These are phyloP conservation scores for Plasmodium falciparum DNA, from an alignment of 169 alveolate species.

Conservation along the genomic window DNA sequence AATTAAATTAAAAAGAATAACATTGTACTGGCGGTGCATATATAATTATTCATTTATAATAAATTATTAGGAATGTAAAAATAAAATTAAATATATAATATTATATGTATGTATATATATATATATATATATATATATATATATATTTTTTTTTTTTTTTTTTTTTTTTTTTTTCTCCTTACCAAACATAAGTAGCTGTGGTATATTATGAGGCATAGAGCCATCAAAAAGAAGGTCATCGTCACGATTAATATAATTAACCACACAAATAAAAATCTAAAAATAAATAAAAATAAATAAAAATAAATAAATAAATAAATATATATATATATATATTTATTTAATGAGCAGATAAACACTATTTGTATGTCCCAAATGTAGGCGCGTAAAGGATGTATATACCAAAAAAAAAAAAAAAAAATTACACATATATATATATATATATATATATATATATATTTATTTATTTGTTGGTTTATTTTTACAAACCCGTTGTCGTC, in stretches of 20 bases:
- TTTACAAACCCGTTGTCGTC: slow-evolving; percentile 19
- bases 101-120: too few species aligned
- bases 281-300: not conserved
- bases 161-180: not conserved
- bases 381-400: not conserved
- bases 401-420: not conserved
- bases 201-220: not conserved
- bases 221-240: not conserved
- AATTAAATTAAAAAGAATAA: too few species aligned
- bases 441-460: not conserved
- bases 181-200: slow-evolving; percentile 12
- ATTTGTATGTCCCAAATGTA: too few species aligned
- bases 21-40: too few species aligned
- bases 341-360: too few species aligned
- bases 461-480: not conserved
- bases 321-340: not conserved
- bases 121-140: not conserved
- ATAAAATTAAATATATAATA: too few species aligned
- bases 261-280: not conserved
- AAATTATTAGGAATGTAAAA: too few species aligned
- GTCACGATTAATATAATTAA: not conserved
- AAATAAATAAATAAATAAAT: not conserved
- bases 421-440: not conserved
- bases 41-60: too few species aligned
- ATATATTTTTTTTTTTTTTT: not conserved